These are phyloP conservation scores for Penicillium sp. DNA, from an alignment of 2,329 filamentous ascomycete genomes.

Conservation along the genomic window DNA sequence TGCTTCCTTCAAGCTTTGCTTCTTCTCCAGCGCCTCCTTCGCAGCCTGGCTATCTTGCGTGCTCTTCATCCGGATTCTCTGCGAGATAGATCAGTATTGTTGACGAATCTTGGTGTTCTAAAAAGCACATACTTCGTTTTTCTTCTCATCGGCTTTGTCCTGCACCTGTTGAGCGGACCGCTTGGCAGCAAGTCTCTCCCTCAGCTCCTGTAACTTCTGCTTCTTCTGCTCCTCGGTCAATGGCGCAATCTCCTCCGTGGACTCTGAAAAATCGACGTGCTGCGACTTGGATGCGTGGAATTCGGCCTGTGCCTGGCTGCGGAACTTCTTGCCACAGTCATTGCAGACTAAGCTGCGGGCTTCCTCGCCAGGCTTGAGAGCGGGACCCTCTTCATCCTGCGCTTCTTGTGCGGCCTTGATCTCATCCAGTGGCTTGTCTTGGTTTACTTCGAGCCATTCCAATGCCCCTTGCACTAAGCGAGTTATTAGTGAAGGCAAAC, in stretches of 20 bases:
- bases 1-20: conserved; percentile 91
- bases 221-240: conserved; percentile 92
- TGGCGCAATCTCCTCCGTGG: conserved; percentile 86
- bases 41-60: conserved; percentile 86
- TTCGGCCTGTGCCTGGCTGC: conserved; percentile 77
- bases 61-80: conserved; percentile 78
- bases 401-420: conserved; percentile 64
- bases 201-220: conserved; percentile 74
- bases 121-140: conserved; percentile 71
- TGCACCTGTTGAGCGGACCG: conserved; percentile 67
- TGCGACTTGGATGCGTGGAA: conserved; percentile 92
- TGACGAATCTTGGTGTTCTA: neutral
- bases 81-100: conserved; percentile 4
- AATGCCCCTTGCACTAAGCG: conserved; percentile 78
- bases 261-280: conserved; percentile 90
- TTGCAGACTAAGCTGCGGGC: conserved; percentile 89
- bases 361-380: conserved; percentile 70
- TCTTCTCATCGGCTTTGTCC: conserved; percentile 81
- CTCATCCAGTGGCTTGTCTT: conserved; percentile 84
- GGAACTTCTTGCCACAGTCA: conserved; percentile 90
- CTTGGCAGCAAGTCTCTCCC: conserved; percentile 73
- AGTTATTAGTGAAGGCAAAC: conserved; percentile 16
- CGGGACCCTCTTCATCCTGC: conserved; percentile 62
- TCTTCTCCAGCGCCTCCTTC: conserved; percentile 85
- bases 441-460: conserved; percentile 92